These are phyloP conservation scores for Cyclocybe aegerita DNA, from an alignment of 768 basidiomycete genomes.

Conservation along the genomic window DNA sequence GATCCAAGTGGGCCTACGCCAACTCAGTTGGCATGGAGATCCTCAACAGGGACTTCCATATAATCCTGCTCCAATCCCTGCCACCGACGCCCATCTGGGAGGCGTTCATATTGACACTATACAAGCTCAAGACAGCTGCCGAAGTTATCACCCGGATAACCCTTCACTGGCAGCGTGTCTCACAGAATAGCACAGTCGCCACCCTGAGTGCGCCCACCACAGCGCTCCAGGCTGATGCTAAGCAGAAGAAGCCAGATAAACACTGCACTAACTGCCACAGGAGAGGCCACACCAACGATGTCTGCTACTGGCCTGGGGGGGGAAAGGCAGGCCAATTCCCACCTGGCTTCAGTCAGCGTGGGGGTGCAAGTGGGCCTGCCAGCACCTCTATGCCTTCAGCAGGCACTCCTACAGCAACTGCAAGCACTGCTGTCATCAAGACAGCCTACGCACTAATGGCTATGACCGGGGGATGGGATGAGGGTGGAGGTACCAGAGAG, in stretches of 20 bases:
- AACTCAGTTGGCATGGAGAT: slow-evolving; percentile 13
- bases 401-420: not conserved
- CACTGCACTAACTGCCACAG: slow-evolving; percentile 20
- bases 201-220: no score
- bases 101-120: not conserved
- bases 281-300: slow-evolving; percentile 19
- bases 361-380: not conserved
- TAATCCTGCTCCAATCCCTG: slow-evolving; percentile 13
- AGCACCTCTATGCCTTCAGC: not conserved
- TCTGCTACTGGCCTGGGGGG: slow-evolving; percentile 32
- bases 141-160: not conserved
- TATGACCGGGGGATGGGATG: no score
- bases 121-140: not conserved
- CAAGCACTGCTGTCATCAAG: not conserved
- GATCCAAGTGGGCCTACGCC: slow-evolving; percentile 11
- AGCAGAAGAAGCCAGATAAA: not conserved
- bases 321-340: slow-evolving; percentile 37
- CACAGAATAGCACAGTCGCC: no score
- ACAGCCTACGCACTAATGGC: no score
- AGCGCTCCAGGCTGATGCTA: no score
- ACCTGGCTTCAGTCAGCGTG: slow-evolving; percentile 11
- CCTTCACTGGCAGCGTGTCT: slow-evolving; percentile 3
- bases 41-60: slow-evolving; percentile 9
- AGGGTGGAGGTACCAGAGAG: not conserved
- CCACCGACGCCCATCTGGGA: slow-evolving; percentile 13